phyloP scores from a whole-genome alignment of 2,329 filamentous ascomycete species.

The Colletotrichum sp. region DNA sequence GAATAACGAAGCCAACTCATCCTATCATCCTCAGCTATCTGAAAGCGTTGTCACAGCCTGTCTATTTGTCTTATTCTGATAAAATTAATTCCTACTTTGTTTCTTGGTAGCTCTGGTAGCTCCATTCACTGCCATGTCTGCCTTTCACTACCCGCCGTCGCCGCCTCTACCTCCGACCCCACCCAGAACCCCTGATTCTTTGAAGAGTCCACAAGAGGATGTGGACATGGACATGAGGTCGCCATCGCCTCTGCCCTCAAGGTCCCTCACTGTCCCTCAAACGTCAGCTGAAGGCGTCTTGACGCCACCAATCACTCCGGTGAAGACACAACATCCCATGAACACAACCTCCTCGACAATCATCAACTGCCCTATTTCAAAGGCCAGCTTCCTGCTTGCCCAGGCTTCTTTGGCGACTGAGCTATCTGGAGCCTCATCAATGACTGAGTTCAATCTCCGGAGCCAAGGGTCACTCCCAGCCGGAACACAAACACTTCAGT shows the following conservation, averaged over 20 bases:
- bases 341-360: neutral
- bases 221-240: neutral
- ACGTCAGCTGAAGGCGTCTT: neutral
- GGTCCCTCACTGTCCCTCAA: neutral
- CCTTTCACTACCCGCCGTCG: neutral
- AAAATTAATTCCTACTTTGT: neutral
- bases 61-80: neutral
- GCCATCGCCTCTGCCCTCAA: neutral
- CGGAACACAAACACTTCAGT: neutral
- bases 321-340: neutral
- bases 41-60: neutral
- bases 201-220: neutral
- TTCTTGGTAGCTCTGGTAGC: neutral
- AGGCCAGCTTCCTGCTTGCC: conserved; percentile 15
- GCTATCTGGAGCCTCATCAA: neutral
- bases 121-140: neutral
- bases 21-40: neutral
- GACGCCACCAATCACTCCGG: neutral
- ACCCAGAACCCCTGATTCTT: neutral
- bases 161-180: neutral
- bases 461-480: neutral
- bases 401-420: conserved; percentile 3
- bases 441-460: neutral
- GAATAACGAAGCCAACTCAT: neutral
- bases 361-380: conserved; percentile 8